Evolutionary conservation across 148 eudicot species (phyloP).

Genomic region (Persicaria tinctoria): DNA sequence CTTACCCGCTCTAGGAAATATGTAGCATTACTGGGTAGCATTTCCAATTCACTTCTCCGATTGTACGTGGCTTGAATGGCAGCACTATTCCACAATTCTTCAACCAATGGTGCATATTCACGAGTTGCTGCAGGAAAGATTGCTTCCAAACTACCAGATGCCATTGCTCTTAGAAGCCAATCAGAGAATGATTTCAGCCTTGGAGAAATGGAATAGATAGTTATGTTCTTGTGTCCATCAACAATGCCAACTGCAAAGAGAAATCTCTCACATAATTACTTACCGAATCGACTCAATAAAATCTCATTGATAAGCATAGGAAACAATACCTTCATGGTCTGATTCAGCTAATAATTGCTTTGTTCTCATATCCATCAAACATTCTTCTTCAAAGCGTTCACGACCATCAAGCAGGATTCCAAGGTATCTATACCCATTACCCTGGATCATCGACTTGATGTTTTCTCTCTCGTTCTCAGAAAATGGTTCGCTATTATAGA

Average conservation of each 20-base stretch:
- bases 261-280: slow-evolving; percentile 1
- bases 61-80: slow-evolving; percentile 83
- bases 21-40: slow-evolving; percentile 62
- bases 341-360: slow-evolving; percentile 28
- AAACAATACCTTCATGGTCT: slow-evolving; percentile 24
- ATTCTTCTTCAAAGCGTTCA: slow-evolving; percentile 94
- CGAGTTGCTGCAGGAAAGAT: slow-evolving; percentile 96
- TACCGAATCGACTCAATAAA: background rate
- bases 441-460: slow-evolving; percentile 79
- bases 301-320: background rate
- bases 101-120: slow-evolving; percentile 93
- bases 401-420: slow-evolving; percentile 93
- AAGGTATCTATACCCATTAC: slow-evolving; percentile 79
- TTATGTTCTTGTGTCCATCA: slow-evolving; percentile 29
- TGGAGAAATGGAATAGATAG: slow-evolving; percentile 62
- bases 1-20: slow-evolving; percentile 92
- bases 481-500: slow-evolving; percentile 73
- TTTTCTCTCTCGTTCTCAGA: slow-evolving; percentile 77
- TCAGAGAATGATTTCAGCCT: slow-evolving; percentile 88
- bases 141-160: slow-evolving; percentile 66
- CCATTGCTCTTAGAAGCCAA: slow-evolving; percentile 94
- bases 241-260: slow-evolving; percentile 25
- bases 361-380: slow-evolving; percentile 28
- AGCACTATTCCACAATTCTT: slow-evolving; percentile 69
- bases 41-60: slow-evolving; percentile 75